A percentile compares a stretch with the other conserved stretches of the same genome.
phyloP scores from a whole-genome alignment of 768 basidiomycete genomes.

The Hypholoma fasciculare region DNA sequence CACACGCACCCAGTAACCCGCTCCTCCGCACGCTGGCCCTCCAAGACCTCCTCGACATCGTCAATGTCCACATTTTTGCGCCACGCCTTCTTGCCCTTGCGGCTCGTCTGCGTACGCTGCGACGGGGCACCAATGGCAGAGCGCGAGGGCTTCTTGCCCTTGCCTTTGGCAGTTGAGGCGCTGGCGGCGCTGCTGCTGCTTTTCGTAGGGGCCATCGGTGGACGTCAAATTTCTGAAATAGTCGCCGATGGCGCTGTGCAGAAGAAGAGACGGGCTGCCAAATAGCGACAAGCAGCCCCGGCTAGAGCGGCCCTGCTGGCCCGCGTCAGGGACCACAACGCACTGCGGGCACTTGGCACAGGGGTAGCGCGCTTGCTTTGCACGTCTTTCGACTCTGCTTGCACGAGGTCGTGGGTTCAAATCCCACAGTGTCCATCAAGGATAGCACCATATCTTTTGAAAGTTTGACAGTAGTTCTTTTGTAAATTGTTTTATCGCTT shows the following conservation, averaged over 20 bases:
- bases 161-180: background rate
- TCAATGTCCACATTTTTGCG: slow-evolving; percentile 89
- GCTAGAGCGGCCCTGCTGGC: background rate
- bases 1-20: slow-evolving; percentile 67
- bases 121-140: slow-evolving; percentile 54
- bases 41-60: slow-evolving; percentile 74
- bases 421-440: slow-evolving; percentile 39
- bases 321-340: no score
- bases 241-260: background rate
- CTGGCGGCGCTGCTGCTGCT: background rate
- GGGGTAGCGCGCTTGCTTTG: slow-evolving; percentile 41
- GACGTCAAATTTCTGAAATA: background rate
- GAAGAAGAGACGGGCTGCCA: background rate
- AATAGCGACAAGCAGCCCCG: background rate
- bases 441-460: no score
- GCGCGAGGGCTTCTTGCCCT: slow-evolving; percentile 18
- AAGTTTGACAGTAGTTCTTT: no score
- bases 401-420: slow-evolving; percentile 40
- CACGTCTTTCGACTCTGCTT: slow-evolving; percentile 15
- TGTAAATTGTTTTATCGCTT: no score
- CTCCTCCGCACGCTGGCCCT: slow-evolving; percentile 80
- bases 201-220: slow-evolving; percentile 14
- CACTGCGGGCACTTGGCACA: slow-evolving; percentile 34
- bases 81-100: slow-evolving; percentile 94
- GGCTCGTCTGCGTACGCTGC: slow-evolving; percentile 66